Percentiles rank a stretch among this genome's conserved stretches.
Evolutionary conservation across 768 basidiomycete genomes (phyloP).

Genomic region (Hypholoma sublateritium): DNA sequence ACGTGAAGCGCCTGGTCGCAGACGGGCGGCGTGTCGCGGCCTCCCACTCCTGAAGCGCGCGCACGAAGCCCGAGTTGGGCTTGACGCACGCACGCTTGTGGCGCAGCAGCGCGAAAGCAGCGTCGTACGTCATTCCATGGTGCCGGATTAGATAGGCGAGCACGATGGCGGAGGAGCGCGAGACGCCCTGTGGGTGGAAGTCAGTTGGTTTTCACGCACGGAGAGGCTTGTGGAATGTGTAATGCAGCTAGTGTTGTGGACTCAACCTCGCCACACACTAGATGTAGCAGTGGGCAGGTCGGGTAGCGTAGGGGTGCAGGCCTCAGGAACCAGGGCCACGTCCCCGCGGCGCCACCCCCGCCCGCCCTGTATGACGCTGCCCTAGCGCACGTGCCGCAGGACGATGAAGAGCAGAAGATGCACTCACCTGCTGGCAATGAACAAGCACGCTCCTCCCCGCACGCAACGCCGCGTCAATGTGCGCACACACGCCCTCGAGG

Average conservation of each 20-base stretch:
- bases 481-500: slow-evolving; percentile 64
- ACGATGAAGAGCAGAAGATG: neutral
- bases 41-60: slow-evolving; percentile 61
- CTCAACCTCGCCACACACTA: too few species aligned
- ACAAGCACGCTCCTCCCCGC: slow-evolving; percentile 69
- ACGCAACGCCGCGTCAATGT: slow-evolving; percentile 62
- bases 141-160: slow-evolving; percentile 82
- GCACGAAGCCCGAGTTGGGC: slow-evolving; percentile 76
- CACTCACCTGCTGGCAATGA: slow-evolving; percentile 79
- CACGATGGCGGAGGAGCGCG: slow-evolving; percentile 73
- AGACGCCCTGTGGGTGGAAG: slow-evolving; percentile 55
- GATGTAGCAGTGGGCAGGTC: too few species aligned
- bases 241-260: too few species aligned
- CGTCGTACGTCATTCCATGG: slow-evolving; percentile 71
- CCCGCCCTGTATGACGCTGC: too few species aligned
- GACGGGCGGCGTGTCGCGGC: slow-evolving; percentile 2
- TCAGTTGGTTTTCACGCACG: neutral
- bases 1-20: neutral
- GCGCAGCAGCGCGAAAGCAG: slow-evolving; percentile 58
- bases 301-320: too few species aligned
- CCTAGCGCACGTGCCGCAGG: neutral
- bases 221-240: too few species aligned
- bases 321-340: too few species aligned
- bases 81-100: slow-evolving; percentile 71
- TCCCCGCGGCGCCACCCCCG: too few species aligned